Evolutionary conservation across 495 filamentous ascomycete species (phyloP).

Genomic region (Xylaria curta): DNA sequence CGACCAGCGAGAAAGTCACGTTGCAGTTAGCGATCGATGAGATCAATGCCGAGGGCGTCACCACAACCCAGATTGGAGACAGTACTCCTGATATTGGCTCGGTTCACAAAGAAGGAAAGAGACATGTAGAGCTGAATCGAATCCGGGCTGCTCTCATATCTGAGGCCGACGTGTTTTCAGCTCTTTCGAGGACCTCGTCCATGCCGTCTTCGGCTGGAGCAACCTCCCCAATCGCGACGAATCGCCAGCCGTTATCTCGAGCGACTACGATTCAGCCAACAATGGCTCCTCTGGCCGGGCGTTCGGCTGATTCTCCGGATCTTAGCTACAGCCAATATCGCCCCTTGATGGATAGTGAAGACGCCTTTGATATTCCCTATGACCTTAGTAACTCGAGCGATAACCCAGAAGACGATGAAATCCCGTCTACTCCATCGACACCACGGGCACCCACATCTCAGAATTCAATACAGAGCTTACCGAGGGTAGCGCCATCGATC

Average conservation of each 20-base stretch:
- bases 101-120: constrained; percentile 64
- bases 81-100: constrained; percentile 27
- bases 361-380: constrained; percentile 57
- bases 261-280: constrained; percentile 19
- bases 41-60: constrained; percentile 71
- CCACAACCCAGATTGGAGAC: constrained; percentile 39
- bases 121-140: constrained; percentile 66
- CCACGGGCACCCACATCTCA: constrained; percentile 46
- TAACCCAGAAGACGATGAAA: constrained; percentile 35
- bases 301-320: constrained; percentile 33
- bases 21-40: constrained; percentile 70
- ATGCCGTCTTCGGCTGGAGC: constrained; percentile 67
- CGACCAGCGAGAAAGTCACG: constrained; percentile 60
- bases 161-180: constrained; percentile 74
- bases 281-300: constrained; percentile 17
- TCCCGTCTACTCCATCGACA: constrained; percentile 50
- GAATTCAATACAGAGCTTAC: constrained; percentile 21
- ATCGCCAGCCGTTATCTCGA: constrained; percentile 32
- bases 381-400: constrained; percentile 41
- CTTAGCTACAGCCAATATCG: constrained; percentile 41
- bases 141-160: constrained; percentile 72
- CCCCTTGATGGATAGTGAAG: constrained; percentile 52
- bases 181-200: constrained; percentile 64
- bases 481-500: constrained; percentile 10
- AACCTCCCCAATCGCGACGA: constrained; percentile 43